A percentile compares a stretch with the other conserved stretches of the same genome.
phyloP scores from a whole-genome alignment of 352 stramenopile genomes.

The Plasmopara muralis region DNA sequence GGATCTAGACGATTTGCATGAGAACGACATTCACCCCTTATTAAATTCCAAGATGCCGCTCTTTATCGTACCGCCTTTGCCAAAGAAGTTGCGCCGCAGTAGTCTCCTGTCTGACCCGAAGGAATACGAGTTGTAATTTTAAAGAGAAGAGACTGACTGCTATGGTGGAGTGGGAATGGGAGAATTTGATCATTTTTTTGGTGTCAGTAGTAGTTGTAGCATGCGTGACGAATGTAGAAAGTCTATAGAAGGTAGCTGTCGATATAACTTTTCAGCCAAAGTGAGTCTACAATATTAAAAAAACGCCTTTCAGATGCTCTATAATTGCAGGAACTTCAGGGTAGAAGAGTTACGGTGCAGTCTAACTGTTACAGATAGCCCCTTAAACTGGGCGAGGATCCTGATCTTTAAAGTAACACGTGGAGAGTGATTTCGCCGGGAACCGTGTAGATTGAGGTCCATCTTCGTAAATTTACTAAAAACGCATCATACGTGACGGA shows the following conservation, averaged over 20 bases:
- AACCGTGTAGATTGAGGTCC: slow-evolving; percentile 4
- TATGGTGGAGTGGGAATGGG: background rate
- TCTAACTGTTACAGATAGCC: too few species aligned
- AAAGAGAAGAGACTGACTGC: background rate
- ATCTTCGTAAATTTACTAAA: slow-evolving; percentile 24
- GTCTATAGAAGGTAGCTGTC: background rate
- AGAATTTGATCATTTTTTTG: background rate
- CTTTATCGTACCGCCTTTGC: slow-evolving; percentile 51
- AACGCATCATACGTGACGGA: slow-evolving; percentile 4
- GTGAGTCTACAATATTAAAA: too few species aligned
- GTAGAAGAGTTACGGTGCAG: too few species aligned
- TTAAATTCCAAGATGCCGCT: slow-evolving; percentile 55
- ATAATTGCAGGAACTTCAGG: too few species aligned
- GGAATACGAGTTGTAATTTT: slow-evolving; percentile 50
- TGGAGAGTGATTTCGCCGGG: too few species aligned
- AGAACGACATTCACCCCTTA: slow-evolving; percentile 46
- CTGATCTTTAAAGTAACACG: too few species aligned
- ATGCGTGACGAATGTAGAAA: background rate
- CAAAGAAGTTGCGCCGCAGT: slow-evolving; percentile 36
- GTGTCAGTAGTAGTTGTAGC: background rate
- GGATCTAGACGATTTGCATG: slow-evolving; percentile 33
- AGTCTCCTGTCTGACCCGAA: slow-evolving; percentile 38
- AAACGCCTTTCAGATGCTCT: too few species aligned
- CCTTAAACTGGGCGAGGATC: too few species aligned
- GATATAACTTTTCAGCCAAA: too few species aligned